Percentiles rank a stretch among this genome's conserved stretches.
Conservation (phyloP, 1,284 basidiomycete genomes). For the Melanopsichium pennsylvanicum region DNA sequence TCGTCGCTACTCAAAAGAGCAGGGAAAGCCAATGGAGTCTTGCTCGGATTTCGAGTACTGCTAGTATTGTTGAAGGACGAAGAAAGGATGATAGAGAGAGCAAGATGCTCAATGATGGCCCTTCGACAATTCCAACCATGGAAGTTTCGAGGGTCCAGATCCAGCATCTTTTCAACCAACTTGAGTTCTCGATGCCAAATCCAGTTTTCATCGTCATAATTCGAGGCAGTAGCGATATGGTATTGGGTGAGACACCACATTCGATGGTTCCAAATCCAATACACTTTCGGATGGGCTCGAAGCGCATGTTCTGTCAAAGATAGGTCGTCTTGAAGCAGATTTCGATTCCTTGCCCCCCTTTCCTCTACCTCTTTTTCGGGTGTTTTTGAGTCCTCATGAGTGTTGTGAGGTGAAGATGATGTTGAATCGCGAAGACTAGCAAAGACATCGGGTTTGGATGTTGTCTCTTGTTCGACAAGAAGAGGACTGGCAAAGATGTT, state of each 20-base stretch:
- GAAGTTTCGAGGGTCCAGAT: constrained; percentile 61
- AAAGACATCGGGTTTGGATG: constrained; percentile 41
- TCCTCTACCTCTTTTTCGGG: neutral
- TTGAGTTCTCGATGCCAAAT: constrained; percentile 58
- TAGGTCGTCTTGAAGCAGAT: constrained; percentile 54
- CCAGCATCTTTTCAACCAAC: constrained; percentile 63
- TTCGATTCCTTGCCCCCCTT: constrained; percentile 1
- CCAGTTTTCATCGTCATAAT: neutral
- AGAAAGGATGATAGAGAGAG: constrained; percentile 22
- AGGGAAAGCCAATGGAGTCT: too few species aligned
- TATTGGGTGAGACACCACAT: constrained; percentile 59
- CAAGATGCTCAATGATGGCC: constrained; percentile 49
- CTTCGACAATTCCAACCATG: constrained; percentile 64
- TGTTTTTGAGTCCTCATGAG: too few species aligned
- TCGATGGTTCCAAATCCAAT: constrained; percentile 66
- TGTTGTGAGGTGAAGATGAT: too few species aligned
- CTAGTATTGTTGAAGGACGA: too few species aligned
- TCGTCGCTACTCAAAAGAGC: too few species aligned
- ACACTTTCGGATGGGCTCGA: constrained; percentile 62
- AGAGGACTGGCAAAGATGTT: constrained; percentile 29
- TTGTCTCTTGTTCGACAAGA: neutral
- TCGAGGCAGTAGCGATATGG: constrained; percentile 4
- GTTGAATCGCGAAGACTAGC: constrained; percentile 10
- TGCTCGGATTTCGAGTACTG: too few species aligned
- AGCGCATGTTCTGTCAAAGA: constrained; percentile 58